Base-by-base conservation (phyloP, 2,329 filamentous ascomycete species). In the Pseudogymnoascus sp. region DNA sequence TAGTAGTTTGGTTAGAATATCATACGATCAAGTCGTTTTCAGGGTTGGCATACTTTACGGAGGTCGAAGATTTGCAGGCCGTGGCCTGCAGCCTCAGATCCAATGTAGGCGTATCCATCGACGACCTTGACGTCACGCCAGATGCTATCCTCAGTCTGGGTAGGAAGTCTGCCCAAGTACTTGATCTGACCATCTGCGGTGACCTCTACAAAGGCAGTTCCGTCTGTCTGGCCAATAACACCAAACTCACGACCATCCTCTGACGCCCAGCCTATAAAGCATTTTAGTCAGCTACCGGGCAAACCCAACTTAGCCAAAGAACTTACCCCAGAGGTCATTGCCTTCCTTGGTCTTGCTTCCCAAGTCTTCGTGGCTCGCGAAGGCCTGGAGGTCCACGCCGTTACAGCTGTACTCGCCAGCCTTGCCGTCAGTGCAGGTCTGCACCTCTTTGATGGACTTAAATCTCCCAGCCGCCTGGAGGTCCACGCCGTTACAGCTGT, bases 61-160 rank as follows among this genome's bases (percentile, higher is more conserved):
- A 81, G 76, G 65, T 83, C 81, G 64, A 83, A 83, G 66, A 83
- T 77, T 68, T 83, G 81, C 47, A 83, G 76, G 36, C 77, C 76
- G 65, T 82, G 80, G 57, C 70, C 68, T 9, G 68, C 67, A 16
- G 76, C 74, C 59, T 79, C 77, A 11, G 72, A 71, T n/a, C 74
- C 74, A 62, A 76, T 74, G 61, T 74, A 67, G 59, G 70, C 70
- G 50, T 73, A 74, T 60, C 74, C 65, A 60, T 74, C 70, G 63
- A 74, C 69, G 7, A 70, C 68, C 43, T 73, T 70, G 58, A 76
- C 75, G 60, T 77, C 75, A 60, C 71, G 70, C 73, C 73, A 75
- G 18, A 68, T 54, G 47, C 47, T 54, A 20, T 54, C 30, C 47
- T 18, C 5, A 14, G 47, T 54, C 28, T 54, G 47, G 28, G 28